Conservation (phyloP, 208 protist genomes). For the Lotmaria passim region DNA sequence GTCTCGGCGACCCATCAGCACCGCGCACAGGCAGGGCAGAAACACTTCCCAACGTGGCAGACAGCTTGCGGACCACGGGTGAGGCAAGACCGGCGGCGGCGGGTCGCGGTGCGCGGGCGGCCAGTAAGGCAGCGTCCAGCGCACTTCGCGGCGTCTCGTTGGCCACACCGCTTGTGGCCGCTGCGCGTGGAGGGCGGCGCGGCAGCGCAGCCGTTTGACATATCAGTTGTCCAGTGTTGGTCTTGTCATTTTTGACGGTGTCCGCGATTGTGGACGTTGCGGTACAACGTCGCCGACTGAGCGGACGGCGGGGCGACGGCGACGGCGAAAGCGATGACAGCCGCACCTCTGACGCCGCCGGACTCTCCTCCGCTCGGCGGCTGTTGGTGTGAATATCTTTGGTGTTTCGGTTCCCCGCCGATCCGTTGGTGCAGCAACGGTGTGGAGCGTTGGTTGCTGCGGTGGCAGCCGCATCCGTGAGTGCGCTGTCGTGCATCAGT, state of each 20-base stretch:
- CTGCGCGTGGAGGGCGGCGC: neutral
- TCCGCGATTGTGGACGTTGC: too few species aligned
- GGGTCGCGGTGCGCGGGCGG: constrained; percentile 14
- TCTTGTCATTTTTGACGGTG: too few species aligned
- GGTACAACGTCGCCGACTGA: neutral
- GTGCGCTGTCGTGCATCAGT: constrained; percentile 9
- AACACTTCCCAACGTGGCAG: neutral
- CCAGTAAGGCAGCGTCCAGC: neutral
- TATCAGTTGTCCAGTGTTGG: too few species aligned
- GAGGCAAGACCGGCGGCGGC: neutral
- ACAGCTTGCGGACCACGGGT: neutral
- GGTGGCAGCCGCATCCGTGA: neutral
- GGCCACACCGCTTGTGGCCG: neutral
- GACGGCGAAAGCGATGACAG: constrained; percentile 7
- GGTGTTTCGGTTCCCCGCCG: too few species aligned
- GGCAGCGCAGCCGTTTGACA: constrained; percentile 16
- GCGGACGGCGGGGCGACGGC: constrained; percentile 22
- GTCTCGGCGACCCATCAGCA: neutral
- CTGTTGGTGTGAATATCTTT: too few species aligned
- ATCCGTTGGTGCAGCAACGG: too few species aligned
- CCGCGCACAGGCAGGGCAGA: neutral
- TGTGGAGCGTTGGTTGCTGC: neutral
- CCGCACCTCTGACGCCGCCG: neutral
- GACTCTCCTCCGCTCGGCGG: too few species aligned
- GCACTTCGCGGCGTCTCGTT: constrained; percentile 3